Percentiles rank a stretch among this genome's conserved stretches.
Evolutionary conservation across 2,329 filamentous ascomycete species (phyloP).

Genomic region (Pseudocercospora cruenta): DNA sequence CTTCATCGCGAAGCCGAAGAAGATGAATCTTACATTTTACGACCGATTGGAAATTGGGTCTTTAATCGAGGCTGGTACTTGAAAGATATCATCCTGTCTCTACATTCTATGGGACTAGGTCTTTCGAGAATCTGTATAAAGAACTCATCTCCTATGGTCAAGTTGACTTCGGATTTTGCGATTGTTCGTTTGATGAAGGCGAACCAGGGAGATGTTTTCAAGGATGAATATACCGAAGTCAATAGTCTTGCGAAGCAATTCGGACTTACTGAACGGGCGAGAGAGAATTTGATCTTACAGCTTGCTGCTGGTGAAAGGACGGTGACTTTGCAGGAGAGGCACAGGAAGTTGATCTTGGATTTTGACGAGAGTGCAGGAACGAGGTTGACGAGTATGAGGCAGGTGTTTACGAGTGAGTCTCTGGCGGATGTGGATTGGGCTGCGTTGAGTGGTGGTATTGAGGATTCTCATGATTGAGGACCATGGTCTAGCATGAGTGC

Average conservation of each 20-base stretch:
- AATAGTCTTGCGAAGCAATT: constrained; percentile 13
- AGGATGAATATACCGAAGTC: constrained; percentile 11
- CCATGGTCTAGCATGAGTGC: not conserved
- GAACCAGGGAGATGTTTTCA: not conserved
- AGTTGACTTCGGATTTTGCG: constrained; percentile 22
- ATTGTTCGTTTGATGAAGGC: constrained; percentile 9
- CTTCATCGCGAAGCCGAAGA: not conserved
- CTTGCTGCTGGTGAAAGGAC: constrained; percentile 13
- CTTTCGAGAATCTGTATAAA: constrained; percentile 21
- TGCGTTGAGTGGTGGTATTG: constrained; percentile 2
- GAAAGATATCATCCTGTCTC: constrained; percentile 25
- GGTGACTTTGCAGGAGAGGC: constrained; percentile 12
- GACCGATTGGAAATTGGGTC: constrained; percentile 24
- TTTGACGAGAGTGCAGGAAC: constrained; percentile 8
- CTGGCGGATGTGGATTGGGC: constrained; percentile 10
- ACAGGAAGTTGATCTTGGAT: constrained; percentile 15
- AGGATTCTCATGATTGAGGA: not conserved
- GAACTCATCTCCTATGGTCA: not conserved
- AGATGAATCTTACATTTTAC: constrained; percentile 18
- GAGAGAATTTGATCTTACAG: constrained; percentile 6
- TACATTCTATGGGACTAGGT: constrained; percentile 25
- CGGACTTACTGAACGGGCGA: constrained; percentile 6
- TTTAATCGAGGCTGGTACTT: constrained; percentile 26
- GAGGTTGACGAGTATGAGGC: constrained; percentile 11
- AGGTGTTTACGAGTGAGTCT: constrained; percentile 9